Evolutionary conservation across 2,329 filamentous ascomycete genomes (phyloP), one percentile per base, ranked within the genome.

Genomic region (Tolypocladium album): DNA sequence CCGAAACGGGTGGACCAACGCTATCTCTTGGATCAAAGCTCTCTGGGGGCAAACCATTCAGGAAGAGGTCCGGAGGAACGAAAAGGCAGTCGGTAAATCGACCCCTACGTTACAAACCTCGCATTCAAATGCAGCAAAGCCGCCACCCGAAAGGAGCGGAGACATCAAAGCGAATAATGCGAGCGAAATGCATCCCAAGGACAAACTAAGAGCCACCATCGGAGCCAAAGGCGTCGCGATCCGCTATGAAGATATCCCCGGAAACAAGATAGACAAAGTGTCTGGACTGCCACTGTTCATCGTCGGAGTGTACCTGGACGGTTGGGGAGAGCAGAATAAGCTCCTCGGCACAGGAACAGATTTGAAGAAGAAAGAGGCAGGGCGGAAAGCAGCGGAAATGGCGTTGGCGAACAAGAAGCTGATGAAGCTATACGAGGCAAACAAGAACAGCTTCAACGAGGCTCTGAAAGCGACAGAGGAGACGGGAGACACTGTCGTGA

Each of bases 1-100:
- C 0, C 72, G 76, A 3, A 70, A 83, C 55, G 92, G 92, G 1
- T 81, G 88, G 55, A 63, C 72, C 9, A 79, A 78, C 2, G 86
- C 82, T 2, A 80, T 87, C 58, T 71, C 79, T 17, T 97, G 92
- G 91, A 75, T 97, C 55, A 87, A 84, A 57, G 75, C 80, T 9
- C 76, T 97, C 0, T 97, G 92, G 91, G 81, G 82, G 4, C 83
- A 79, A 55, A 84, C 82, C 5, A 74, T 95, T 43, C 69, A 76
- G 36, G 74, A 81, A 31, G 79, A 87, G 36, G 83, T 88, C 22
- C 45, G 63, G 56, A 65, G 72, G 17, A 62, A 67, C 34, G 65
- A 69, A 50, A 61, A 36, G 36, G 27, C 50, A 22, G 17, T 27
- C 17, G 27, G 8, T 4, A 38, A 13, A 22, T n/a, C 20, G 31